Percentiles rank a stretch among this genome's conserved stretches.
These are phyloP conservation scores for Phytopythium kandeliae DNA, from an alignment of 352 stramenopile species.

Conservation along the genomic window DNA sequence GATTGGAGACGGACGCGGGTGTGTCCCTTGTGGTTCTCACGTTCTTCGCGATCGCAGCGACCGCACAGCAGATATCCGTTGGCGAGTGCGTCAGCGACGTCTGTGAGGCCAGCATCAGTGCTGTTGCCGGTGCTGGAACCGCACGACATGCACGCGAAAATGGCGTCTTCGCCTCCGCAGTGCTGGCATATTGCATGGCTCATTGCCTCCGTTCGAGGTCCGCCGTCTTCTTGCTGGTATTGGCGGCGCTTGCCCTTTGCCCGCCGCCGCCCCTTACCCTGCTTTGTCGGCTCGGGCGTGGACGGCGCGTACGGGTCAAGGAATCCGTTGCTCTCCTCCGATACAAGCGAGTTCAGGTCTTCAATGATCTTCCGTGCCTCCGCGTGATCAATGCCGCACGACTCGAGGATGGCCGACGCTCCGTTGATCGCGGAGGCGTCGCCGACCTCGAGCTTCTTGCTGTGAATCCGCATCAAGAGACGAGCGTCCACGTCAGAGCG, in stretches of 20 bases:
- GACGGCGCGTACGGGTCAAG: constrained; percentile 18
- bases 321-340: constrained; percentile 9
- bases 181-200: constrained; percentile 50
- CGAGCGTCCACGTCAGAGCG: background rate
- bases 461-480: constrained; percentile 1
- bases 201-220: constrained; percentile 4
- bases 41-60: constrained; percentile 69
- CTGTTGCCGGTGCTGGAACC: constrained; percentile 14
- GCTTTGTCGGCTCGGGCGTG: constrained; percentile 12
- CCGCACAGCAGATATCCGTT: constrained; percentile 63
- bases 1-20: constrained; percentile 43
- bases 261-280: constrained; percentile 27
- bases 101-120: constrained; percentile 30
- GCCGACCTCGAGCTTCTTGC: constrained; percentile 76
- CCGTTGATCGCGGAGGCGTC: constrained; percentile 58
- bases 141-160: constrained; percentile 64
- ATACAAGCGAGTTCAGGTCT: constrained; percentile 42
- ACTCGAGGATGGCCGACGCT: constrained; percentile 59
- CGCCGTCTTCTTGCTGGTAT: constrained; percentile 11
- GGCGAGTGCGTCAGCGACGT: constrained; percentile 44
- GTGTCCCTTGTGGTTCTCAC: constrained; percentile 54
- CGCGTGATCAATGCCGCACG: constrained; percentile 47
- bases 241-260: constrained; percentile 57
- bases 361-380: constrained; percentile 56
- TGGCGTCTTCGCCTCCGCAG: constrained; percentile 58